Evolutionary conservation across 116 monocot genomes (phyloP).

Genomic region (Cymodocea nodosa): DNA sequence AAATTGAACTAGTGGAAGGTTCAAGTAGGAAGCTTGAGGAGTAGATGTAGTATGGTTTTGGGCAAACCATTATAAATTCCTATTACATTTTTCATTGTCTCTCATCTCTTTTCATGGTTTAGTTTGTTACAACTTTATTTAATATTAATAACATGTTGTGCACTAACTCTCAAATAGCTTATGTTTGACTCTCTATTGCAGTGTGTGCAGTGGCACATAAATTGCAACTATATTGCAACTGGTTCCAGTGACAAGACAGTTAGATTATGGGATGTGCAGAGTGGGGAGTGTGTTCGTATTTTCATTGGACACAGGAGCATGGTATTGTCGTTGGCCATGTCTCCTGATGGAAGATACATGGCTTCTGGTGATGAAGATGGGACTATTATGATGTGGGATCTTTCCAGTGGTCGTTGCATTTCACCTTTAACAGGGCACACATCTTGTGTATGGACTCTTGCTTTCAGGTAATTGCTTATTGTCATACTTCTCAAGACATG

Average conservation of each 20-base stretch:
- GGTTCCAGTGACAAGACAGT: conserved; percentile 97
- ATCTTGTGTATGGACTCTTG: conserved; percentile 92
- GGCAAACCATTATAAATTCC: no score
- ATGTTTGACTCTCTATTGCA: no score
- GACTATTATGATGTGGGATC: conserved; percentile 95
- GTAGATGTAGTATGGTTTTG: no score
- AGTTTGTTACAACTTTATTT: no score
- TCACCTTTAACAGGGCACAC: conserved; percentile 78
- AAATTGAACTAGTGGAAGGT: no score
- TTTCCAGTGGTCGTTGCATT: conserved; percentile 72
- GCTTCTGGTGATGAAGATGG: conserved; percentile 99
- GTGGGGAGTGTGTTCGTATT: conserved; percentile 87
- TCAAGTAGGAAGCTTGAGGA: no score
- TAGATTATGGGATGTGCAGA: conserved; percentile 93
- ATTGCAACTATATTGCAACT: conserved; percentile 93
- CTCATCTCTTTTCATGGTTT: no score
- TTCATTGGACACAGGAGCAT: conserved; percentile 94
- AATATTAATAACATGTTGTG: no score
- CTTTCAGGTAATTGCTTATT: conserved; percentile 86
- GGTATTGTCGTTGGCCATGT: conserved; percentile 86
- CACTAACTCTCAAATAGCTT: no score
- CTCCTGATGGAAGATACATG: conserved; percentile 93
- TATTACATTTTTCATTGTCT: no score
- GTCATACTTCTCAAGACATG: no score
- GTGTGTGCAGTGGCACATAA: conserved; percentile 98